Base-by-base conservation (phyloP, 345 rosid genomes). In the Boechera retrofracta region DNA sequence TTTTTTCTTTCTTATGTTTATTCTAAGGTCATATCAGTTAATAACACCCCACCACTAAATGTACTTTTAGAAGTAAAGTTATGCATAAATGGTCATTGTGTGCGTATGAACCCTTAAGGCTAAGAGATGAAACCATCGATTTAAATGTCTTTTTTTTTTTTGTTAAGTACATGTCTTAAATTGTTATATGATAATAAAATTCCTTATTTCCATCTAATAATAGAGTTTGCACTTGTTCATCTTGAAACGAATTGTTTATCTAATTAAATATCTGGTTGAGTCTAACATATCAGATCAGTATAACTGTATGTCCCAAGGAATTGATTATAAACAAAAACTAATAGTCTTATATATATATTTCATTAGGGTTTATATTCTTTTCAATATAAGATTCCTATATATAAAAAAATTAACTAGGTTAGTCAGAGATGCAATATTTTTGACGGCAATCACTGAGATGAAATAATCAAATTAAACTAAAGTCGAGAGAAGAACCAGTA, bases 111-210 rank as follows among this genome's bases (percentile, higher is more conserved):
- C 54, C 56, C 52, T 31, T 31, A 42, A 54, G 12, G 47, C 16
- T 51, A 24, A 71, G 39, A 61, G 26, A 72, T 38, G 59, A 71
- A 58, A 55, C 10, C 76, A 60, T 48, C 68, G 60, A 44, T 24
- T 39, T 15, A 68, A 51, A 21, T 48, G 59, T 47, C 26, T 16
- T 29, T 51, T 24, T 16, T n/a, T 10, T 9, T 38, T 38, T 5
- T 32, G n/a, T 32, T 0, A 32, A 38, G 8, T 38, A 54, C 63
- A 13, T 48, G 67, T 35, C 28, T 29, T 29, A 8, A 39, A 63
- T 5, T 16, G 16, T 16, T 16, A 16, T 16, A 16, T 16, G 39
- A 24, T 12, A 7, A 28, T 51, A 12, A 51, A 47, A 26, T 33
- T 45, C 11, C n/a, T 59, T 38, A 24, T 59, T 47, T 53, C 38